A percentile compares a stretch with the other conserved stretches of the same genome.
Conservation (phyloP, 2,329 filamentous ascomycete genomes). For the Penicillium corylophilum region DNA sequence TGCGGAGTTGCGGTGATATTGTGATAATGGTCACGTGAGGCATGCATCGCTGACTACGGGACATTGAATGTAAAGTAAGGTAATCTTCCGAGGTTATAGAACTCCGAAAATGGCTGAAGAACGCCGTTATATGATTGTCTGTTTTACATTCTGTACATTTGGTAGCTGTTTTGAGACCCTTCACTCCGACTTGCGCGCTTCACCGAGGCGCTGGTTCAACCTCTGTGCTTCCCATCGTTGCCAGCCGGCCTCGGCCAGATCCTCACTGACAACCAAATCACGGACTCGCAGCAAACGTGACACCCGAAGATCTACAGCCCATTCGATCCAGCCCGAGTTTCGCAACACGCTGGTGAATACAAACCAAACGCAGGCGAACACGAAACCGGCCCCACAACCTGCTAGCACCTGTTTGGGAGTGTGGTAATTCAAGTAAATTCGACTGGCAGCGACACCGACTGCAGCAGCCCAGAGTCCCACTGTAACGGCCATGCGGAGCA, state of each 20-base stretch:
- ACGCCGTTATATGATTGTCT: not conserved
- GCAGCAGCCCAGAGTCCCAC: conserved; percentile 62
- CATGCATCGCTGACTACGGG: not conserved
- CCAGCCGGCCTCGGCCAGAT: conserved; percentile 89
- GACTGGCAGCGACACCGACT: conserved; percentile 71
- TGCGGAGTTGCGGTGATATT: conserved; percentile 15
- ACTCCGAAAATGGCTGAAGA: not conserved
- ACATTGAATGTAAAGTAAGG: not conserved
- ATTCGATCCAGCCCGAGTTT: conserved; percentile 66
- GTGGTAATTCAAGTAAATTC: conserved; percentile 91
- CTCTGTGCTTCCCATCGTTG: conserved; percentile 74
- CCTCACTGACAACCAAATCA: conserved; percentile 83
- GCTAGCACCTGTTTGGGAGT: conserved; percentile 83
- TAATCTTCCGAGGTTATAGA: no score
- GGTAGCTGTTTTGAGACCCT: not conserved
- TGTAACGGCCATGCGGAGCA: conserved; percentile 60
- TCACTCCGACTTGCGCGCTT: conserved; percentile 32
- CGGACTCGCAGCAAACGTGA: conserved; percentile 69
- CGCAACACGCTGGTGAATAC: conserved; percentile 65
- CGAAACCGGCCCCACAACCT: conserved; percentile 68
- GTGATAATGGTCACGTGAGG: conserved; percentile 12
- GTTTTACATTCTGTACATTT: not conserved
- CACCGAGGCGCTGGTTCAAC: conserved; percentile 28
- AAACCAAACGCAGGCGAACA: conserved; percentile 79
- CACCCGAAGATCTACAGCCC: conserved; percentile 66